Conservation (phyloP, 257 asterid genomes). For the Eucommia ulmoides region DNA sequence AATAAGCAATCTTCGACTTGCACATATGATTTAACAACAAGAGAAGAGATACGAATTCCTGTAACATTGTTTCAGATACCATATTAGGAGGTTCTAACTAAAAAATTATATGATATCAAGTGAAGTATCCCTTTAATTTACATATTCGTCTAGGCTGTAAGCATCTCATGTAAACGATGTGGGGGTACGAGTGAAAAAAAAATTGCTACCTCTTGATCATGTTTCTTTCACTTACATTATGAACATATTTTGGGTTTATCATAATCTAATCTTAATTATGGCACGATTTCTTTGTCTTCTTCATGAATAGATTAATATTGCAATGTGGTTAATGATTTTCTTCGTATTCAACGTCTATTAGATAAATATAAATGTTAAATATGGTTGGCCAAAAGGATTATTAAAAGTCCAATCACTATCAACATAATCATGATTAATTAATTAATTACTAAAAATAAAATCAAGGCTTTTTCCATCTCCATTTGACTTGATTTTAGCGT, state of each 20-base stretch:
- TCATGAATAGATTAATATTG: constrained; percentile 17
- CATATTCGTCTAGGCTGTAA: too few species aligned
- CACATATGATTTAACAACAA: too few species aligned
- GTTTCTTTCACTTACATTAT: not conserved
- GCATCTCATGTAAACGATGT: not conserved
- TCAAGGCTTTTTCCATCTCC: constrained; percentile 1
- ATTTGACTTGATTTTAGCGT: constrained; percentile 4
- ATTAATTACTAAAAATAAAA: constrained; percentile 3
- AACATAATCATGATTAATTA: constrained; percentile 10
- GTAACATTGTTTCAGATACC: too few species aligned
- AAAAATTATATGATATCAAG: too few species aligned
- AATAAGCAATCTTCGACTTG: too few species aligned
- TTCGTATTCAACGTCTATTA: constrained; percentile 17
- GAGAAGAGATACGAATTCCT: too few species aligned
- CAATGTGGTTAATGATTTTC: constrained; percentile 9
- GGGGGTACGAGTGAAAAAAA: not conserved
- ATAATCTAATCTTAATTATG: not conserved
- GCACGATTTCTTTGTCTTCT: constrained; percentile 11
- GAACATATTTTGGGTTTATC: not conserved
- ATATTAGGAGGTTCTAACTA: too few species aligned
- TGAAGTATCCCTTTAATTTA: too few species aligned
- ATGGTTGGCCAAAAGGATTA: constrained; percentile 14
- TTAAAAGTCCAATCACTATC: constrained; percentile 19
- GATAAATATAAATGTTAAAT: constrained; percentile 6
- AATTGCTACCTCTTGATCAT: not conserved